Evolutionary conservation across 2,329 filamentous ascomycete genomes (phyloP).

Genomic region (Podosphaera xanthii): DNA sequence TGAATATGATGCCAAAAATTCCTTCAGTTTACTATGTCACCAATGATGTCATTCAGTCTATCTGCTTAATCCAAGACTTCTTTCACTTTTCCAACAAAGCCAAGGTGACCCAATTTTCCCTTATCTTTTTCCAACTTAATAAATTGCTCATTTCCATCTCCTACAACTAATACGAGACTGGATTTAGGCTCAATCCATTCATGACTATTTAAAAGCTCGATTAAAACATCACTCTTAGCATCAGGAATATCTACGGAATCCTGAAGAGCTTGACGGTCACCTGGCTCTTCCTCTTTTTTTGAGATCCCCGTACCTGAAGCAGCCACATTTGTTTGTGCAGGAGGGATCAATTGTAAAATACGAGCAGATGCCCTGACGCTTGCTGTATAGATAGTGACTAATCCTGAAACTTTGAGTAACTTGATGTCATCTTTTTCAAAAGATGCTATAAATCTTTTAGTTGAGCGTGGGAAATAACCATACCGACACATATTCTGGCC

Average conservation of each 20-base stretch:
- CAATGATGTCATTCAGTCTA: too few species aligned
- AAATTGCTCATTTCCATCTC: slow-evolving; percentile 33
- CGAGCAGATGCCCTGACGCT: slow-evolving; percentile 67
- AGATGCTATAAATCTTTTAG: slow-evolving; percentile 45
- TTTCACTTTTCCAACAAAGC: slow-evolving; percentile 45
- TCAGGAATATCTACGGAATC: too few species aligned
- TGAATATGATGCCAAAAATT: too few species aligned
- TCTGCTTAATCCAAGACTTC: slow-evolving; percentile 29
- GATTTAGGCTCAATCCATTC: slow-evolving; percentile 56
- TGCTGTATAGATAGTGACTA: slow-evolving; percentile 66
- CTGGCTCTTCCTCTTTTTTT: slow-evolving; percentile 15
- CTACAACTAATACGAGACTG: slow-evolving; percentile 40
- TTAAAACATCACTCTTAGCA: slow-evolving; percentile 25
- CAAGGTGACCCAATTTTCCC: slow-evolving; percentile 13
- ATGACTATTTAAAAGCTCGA: slow-evolving; percentile 44
- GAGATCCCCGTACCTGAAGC: slow-evolving; percentile 24
- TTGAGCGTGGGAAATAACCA: slow-evolving; percentile 35
- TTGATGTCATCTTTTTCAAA: slow-evolving; percentile 43
- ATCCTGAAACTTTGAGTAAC: slow-evolving; percentile 39
- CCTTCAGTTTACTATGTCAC: too few species aligned
- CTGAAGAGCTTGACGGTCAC: too few species aligned
- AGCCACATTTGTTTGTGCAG: slow-evolving; percentile 8
- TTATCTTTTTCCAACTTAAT: slow-evolving; percentile 33
- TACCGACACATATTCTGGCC: slow-evolving; percentile 33
- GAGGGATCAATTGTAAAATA: slow-evolving; percentile 30